A percentile compares a stretch with the other conserved stretches of the same genome.
These are phyloP conservation scores for Apiotrichum sp. DNA, from an alignment of 1,284 basidiomycete genomes.

Conservation along the genomic window DNA sequence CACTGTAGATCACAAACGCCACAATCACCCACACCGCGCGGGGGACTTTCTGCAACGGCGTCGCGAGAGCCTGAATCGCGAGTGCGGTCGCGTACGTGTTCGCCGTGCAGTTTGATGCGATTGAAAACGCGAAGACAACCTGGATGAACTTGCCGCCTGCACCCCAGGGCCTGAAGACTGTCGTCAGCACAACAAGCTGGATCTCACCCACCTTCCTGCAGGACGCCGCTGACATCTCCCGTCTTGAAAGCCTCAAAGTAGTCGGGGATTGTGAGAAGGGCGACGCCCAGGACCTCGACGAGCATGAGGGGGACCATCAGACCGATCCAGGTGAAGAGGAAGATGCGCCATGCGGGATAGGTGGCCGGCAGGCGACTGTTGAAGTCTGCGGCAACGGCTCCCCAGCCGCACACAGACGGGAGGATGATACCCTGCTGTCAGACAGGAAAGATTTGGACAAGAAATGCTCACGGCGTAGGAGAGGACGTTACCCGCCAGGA, in stretches of 20 bases:
- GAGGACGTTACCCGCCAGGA: constrained; percentile 49
- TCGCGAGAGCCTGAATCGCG: constrained; percentile 55
- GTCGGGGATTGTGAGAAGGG: constrained; percentile 54
- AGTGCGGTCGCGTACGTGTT: constrained; percentile 58
- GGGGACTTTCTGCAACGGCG: constrained; percentile 55
- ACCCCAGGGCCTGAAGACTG: constrained; percentile 29
- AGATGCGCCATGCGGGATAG: constrained; percentile 51
- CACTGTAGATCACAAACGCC: constrained; percentile 53
- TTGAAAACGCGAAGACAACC: constrained; percentile 56
- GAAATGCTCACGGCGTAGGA: constrained; percentile 49
- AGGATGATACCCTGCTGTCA: constrained; percentile 52
- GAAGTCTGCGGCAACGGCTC: constrained; percentile 49
- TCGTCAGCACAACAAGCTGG: not conserved
- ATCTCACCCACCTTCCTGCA: constrained; percentile 22
- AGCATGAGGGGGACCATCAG: constrained; percentile 52
- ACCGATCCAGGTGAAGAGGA: constrained; percentile 56
- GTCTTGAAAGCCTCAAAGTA: constrained; percentile 53
- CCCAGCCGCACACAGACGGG: constrained; percentile 52
- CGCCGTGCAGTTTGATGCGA: constrained; percentile 57
- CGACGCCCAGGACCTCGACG: constrained; percentile 53
- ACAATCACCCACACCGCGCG: constrained; percentile 58
- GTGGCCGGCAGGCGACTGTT: constrained; percentile 53
- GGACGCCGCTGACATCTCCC: constrained; percentile 52
- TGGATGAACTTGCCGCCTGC: constrained; percentile 53
- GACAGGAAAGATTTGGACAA: no score